Conservation (phyloP, 176 grass and related monocot genomes). For the Dendrocalamus sinicus region DNA sequence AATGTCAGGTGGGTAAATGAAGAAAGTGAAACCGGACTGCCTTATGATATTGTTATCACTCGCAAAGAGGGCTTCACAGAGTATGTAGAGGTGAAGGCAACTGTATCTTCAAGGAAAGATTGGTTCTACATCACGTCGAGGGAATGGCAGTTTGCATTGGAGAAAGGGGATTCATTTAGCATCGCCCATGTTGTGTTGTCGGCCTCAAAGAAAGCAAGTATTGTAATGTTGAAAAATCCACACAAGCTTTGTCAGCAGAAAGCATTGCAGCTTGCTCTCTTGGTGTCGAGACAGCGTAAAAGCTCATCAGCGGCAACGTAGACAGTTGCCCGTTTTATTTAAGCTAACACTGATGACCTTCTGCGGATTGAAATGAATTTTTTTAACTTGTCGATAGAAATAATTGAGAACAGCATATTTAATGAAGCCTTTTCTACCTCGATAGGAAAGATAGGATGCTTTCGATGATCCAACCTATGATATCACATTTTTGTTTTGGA, state of each 20-base stretch:
- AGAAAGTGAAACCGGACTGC: conserved; percentile 70
- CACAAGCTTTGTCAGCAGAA: conserved; percentile 64
- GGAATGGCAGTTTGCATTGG: conserved; percentile 87
- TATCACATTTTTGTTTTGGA: neutral
- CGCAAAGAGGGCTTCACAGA: conserved; percentile 47
- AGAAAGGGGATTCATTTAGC: conserved; percentile 68
- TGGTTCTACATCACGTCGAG: conserved; percentile 80
- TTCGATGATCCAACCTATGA: neutral
- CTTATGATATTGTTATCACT: conserved; percentile 78
- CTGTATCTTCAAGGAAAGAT: conserved; percentile 62
- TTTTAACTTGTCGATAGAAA: neutral
- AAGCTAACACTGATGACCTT: neutral
- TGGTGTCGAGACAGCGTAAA: conserved; percentile 56
- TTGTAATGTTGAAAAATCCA: conserved; percentile 71
- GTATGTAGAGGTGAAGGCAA: conserved; percentile 92
- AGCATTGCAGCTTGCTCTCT: conserved; percentile 62
- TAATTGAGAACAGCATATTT: neutral
- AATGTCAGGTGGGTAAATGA: conserved; percentile 85
- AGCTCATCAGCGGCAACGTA: neutral
- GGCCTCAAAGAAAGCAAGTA: conserved; percentile 51
- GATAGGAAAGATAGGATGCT: neutral
- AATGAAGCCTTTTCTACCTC: neutral
- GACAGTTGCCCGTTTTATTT: neutral
- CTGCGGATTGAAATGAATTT: neutral
- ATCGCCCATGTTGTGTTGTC: conserved; percentile 77